Evolutionary conservation across 2,329 filamentous ascomycete genomes (phyloP).

Genomic region (Orbilia quercus): DNA sequence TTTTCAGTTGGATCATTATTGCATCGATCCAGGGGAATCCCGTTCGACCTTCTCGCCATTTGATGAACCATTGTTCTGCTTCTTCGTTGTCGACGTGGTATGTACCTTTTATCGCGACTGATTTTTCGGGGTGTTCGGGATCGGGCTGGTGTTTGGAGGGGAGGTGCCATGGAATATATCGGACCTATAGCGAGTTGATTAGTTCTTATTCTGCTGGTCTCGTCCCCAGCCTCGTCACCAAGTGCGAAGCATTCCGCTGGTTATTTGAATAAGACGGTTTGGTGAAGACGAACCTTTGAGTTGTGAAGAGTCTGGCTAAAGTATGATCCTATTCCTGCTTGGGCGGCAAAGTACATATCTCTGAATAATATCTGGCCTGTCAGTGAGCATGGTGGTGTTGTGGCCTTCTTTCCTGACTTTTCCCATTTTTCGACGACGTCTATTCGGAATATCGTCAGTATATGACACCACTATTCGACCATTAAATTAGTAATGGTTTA

Average conservation of each 20-base stretch:
- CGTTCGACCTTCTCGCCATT: conserved; percentile 76
- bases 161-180: conserved; percentile 84
- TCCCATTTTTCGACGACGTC: conserved; percentile 71
- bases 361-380: conserved; percentile 79
- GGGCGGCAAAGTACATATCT: conserved; percentile 85
- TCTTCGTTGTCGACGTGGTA: conserved; percentile 73
- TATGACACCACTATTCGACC: background rate
- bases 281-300: conserved; percentile 68
- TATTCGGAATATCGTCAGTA: conserved; percentile 60
- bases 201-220: conserved; percentile 60
- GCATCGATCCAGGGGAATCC: conserved; percentile 86
- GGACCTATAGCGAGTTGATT: conserved; percentile 3
- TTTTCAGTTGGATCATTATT: conserved; percentile 77
- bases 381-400: conserved; percentile 73
- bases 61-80: conserved; percentile 74
- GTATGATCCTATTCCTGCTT: conserved; percentile 73
- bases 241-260: too few species aligned
- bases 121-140: conserved; percentile 64
- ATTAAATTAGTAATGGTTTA: background rate
- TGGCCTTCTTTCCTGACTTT: conserved; percentile 68
- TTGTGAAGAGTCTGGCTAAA: conserved; percentile 77
- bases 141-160: conserved; percentile 69
- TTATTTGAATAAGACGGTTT: too few species aligned
- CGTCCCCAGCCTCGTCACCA: too few species aligned
- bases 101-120: conserved; percentile 68